Evolutionary conservation across 495 filamentous ascomycete species (phyloP).

Genomic region (Aspergillus coremiiformis): DNA sequence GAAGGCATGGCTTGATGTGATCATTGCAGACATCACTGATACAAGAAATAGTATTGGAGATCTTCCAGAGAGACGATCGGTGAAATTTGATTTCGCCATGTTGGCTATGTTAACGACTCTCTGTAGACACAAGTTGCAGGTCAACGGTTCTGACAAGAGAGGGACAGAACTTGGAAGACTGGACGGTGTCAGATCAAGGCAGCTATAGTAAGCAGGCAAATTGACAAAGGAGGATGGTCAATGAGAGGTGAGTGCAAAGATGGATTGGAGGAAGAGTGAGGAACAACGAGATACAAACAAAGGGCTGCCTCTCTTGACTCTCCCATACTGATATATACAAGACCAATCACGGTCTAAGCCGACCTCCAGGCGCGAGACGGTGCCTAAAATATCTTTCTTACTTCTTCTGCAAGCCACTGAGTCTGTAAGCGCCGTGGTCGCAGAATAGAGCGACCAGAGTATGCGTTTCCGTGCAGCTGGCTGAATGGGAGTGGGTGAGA

Average conservation of each 20-base stretch:
- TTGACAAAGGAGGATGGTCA: not conserved
- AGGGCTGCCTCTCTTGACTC: not conserved
- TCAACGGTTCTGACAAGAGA: not conserved
- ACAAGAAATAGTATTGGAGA: slow-evolving; percentile 22
- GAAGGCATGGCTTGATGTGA: slow-evolving; percentile 26
- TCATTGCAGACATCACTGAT: slow-evolving; percentile 13
- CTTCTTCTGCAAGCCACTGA: slow-evolving; percentile 11
- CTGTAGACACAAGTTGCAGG: not conserved
- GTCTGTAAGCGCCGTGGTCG: slow-evolving; percentile 25
- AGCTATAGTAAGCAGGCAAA: not conserved
- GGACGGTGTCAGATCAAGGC: not conserved
- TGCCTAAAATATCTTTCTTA: slow-evolving; percentile 7
- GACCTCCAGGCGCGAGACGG: slow-evolving; percentile 7
- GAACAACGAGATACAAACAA: slow-evolving; percentile 2
- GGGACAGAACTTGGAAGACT: not conserved
- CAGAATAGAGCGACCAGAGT: slow-evolving; percentile 20
- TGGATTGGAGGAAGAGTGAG: not conserved
- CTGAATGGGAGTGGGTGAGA: not conserved
- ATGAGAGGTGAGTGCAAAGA: not conserved
- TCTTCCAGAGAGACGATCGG: not conserved
- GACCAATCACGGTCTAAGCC: not conserved
- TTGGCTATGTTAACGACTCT: not conserved
- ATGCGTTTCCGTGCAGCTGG: slow-evolving; percentile 12
- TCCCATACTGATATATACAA: not conserved
- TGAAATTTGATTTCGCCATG: slow-evolving; percentile 16